phyloP scores from a whole-genome alignment of 495 filamentous ascomycete species.

The Penicillium samsonianum region DNA sequence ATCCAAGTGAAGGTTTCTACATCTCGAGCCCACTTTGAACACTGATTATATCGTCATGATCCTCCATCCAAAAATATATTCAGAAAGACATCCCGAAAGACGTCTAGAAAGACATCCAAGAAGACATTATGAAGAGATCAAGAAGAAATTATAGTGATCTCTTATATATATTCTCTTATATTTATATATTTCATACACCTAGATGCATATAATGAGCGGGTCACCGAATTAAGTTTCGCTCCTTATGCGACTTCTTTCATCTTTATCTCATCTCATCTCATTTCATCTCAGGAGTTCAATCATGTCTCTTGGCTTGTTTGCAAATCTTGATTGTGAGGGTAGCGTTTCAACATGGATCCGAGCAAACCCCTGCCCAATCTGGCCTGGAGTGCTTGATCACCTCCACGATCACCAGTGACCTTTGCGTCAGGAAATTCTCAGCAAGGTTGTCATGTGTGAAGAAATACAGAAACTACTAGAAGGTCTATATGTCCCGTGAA shows the following conservation, averaged over 20 bases:
- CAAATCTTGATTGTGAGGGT: neutral
- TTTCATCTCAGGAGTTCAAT: too few relatives aligned
- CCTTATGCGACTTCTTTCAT: neutral
- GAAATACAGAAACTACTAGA: too few relatives aligned
- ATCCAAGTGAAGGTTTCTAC: neutral
- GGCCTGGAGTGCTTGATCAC: neutral
- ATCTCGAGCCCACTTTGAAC: neutral
- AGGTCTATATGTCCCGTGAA: too few relatives aligned
- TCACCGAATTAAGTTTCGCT: neutral
- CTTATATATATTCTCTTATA: too few relatives aligned
- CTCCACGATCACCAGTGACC: neutral
- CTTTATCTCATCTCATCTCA: neutral
- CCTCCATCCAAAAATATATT: neutral
- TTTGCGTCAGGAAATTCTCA: neutral
- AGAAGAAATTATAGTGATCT: too few relatives aligned
- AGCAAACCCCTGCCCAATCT: neutral
- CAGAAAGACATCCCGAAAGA: too few relatives aligned
- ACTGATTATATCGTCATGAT: neutral
- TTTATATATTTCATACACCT: too few relatives aligned
- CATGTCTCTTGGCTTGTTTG: too few relatives aligned
- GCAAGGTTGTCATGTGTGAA: neutral
- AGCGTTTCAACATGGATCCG: neutral
- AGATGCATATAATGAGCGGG: too few relatives aligned
- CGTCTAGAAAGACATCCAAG: neutral
- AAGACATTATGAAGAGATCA: too few relatives aligned